Conservation (phyloP, 257 asterid species). For the Ilex asprella region DNA sequence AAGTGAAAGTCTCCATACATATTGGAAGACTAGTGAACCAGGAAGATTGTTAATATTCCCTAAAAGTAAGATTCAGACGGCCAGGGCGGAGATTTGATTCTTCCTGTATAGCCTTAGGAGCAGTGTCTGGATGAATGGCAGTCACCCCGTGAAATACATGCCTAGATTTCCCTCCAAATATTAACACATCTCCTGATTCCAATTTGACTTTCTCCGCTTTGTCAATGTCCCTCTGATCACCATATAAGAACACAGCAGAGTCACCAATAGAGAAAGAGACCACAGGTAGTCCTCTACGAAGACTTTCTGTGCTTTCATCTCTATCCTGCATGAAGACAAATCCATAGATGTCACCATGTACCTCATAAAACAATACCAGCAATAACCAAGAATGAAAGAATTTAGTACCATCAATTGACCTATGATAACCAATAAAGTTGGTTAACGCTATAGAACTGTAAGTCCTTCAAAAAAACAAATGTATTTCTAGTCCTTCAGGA, state of each 20-base stretch:
- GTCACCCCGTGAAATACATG: conserved; percentile 68
- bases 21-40: no score
- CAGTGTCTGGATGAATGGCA: conserved; percentile 35
- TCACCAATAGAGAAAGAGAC: conserved; percentile 86
- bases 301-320: conserved; percentile 67
- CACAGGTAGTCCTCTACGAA: conserved; percentile 54
- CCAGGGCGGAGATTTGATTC: conserved; percentile 55
- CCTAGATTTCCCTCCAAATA: conserved; percentile 77
- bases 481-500: not conserved
- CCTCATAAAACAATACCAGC: not conserved
- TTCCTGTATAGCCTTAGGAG: conserved; percentile 41
- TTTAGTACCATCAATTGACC: no score
- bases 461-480: not conserved
- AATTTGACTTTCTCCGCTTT: conserved; percentile 35
- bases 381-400: not conserved
- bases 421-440: no score
- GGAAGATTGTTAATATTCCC: conserved; percentile 38
- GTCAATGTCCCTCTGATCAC: conserved; percentile 44
- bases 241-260: conserved; percentile 56
- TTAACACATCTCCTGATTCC: conserved; percentile 77
- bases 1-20: no score
- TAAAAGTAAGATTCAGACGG: conserved; percentile 76
- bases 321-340: conserved; percentile 43
- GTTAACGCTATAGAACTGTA: not conserved
- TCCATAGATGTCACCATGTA: not conserved